A percentile compares a stretch with the other conserved stretches of the same genome.
phyloP scores from a whole-genome alignment of 2,329 filamentous ascomycete species.

The Sporothrix phasma region DNA sequence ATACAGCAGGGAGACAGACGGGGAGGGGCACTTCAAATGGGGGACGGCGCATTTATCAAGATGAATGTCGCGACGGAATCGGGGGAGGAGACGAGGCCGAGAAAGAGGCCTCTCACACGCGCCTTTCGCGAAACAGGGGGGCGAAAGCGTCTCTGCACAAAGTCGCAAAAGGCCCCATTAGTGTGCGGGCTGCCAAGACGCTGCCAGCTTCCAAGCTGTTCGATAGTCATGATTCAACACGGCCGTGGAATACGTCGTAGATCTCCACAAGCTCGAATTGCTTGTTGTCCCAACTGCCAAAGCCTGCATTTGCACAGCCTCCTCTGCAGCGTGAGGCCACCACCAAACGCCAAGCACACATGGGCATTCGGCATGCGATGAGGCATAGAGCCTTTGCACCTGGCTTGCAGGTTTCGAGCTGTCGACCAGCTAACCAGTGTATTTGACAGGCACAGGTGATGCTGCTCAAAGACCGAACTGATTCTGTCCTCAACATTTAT shows the following conservation, averaged over 20 bases:
- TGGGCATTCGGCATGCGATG: not conserved
- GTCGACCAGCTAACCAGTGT: too few species aligned
- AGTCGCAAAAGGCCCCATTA: not conserved
- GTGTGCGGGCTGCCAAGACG: not conserved
- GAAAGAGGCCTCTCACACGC: slow-evolving; percentile 8
- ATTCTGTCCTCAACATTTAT: too few species aligned
- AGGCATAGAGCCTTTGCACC: not conserved
- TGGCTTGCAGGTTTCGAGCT: too few species aligned
- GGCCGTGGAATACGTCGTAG: not conserved
- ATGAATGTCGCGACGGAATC: not conserved
- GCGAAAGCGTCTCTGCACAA: too few species aligned
- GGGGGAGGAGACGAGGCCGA: not conserved
- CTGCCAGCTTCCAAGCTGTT: not conserved
- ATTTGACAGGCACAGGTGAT: too few species aligned
- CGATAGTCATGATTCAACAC: not conserved
- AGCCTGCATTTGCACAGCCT: not conserved
- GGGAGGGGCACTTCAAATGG: not conserved
- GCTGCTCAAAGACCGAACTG: too few species aligned
- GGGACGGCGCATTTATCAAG: not conserved
- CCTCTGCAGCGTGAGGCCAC: not conserved
- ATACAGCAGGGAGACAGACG: not conserved
- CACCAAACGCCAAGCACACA: not conserved
- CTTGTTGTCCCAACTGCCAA: not conserved
- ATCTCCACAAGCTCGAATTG: not conserved
- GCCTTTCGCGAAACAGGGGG: not conserved